Conservation (phyloP, 371 early-diverging fungal species). For the Actinomucor elegans region DNA sequence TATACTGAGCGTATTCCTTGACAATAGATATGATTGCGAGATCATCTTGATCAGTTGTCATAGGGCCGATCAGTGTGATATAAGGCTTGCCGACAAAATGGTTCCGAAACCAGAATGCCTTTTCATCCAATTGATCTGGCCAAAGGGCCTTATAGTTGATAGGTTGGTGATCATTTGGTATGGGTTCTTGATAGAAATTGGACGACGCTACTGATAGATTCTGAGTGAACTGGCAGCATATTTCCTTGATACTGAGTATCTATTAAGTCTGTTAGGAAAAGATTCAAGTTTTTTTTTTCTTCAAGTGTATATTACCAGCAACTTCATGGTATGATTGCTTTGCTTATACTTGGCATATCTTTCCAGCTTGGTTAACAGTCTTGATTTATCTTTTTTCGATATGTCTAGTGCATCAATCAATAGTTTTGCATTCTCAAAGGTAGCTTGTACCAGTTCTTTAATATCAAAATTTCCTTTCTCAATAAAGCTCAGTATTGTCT, state of each 20-base stretch:
- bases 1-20: slow-evolving; percentile 22
- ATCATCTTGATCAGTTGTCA: slow-evolving; percentile 4
- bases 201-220: not conserved
- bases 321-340: slow-evolving; percentile 3
- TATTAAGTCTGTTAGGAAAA: not conserved
- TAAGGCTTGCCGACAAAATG: slow-evolving; percentile 40
- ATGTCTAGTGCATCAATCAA: slow-evolving; percentile 12
- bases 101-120: slow-evolving; percentile 34
- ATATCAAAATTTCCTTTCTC: slow-evolving; percentile 5
- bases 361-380: slow-evolving; percentile 1
- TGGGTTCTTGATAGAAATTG: slow-evolving; percentile 1
- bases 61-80: slow-evolving; percentile 36
- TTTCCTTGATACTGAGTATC: slow-evolving; percentile 6
- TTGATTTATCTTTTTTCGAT: slow-evolving; percentile 1
- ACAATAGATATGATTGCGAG: slow-evolving; percentile 12
- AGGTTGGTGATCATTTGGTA: too few species aligned
- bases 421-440: slow-evolving; percentile 2
- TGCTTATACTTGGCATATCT: slow-evolving; percentile 6
- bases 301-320: not conserved
- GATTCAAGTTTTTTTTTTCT: not conserved
- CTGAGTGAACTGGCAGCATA: slow-evolving; percentile 4
- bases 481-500: not conserved
- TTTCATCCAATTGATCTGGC: slow-evolving; percentile 36
- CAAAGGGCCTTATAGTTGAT: slow-evolving; percentile 5
- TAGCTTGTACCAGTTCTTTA: slow-evolving; percentile 1